Percentiles rank a stretch among this genome's conserved stretches.
Conservation (phyloP, 495 filamentous ascomycete species). For the Sphaerosporella brunnea region DNA sequence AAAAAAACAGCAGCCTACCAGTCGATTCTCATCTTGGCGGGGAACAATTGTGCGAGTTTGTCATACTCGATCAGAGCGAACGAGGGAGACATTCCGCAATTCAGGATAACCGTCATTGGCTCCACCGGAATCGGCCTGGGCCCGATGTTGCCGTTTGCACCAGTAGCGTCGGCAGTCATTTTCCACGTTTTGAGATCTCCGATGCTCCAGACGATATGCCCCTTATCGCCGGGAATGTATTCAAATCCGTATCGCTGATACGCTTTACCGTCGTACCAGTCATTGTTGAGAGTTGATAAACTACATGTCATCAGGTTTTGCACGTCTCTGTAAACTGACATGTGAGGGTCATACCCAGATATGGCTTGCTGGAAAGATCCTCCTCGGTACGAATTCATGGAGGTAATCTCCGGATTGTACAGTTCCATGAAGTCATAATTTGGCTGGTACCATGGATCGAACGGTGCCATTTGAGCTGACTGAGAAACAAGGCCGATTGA, state of each 20-base stretch:
- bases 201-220: slow-evolving; percentile 51
- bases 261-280: slow-evolving; percentile 60
- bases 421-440: slow-evolving; percentile 52
- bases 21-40: slow-evolving; percentile 54
- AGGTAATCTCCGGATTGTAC: slow-evolving; percentile 40
- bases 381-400: slow-evolving; percentile 49
- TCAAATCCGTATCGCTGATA: slow-evolving; percentile 64
- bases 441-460: slow-evolving; percentile 61
- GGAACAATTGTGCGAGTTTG: slow-evolving; percentile 38
- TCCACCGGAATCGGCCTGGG: slow-evolving; percentile 51
- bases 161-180: slow-evolving; percentile 44
- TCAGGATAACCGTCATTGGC: slow-evolving; percentile 51
- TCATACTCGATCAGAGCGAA: slow-evolving; percentile 45
- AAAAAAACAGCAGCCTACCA: no score
- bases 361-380: slow-evolving; percentile 57
- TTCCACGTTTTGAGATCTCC: slow-evolving; percentile 49
- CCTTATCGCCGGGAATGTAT: slow-evolving; percentile 44
- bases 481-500: slow-evolving; percentile 48
- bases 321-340: no score
- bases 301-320: no score
- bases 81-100: slow-evolving; percentile 54
- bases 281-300: slow-evolving; percentile 50
- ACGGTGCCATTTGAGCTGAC: slow-evolving; percentile 55
- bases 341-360: slow-evolving; percentile 35
- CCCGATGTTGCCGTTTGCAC: slow-evolving; percentile 59